These are phyloP conservation scores for Colletotrichum sp. DNA, from an alignment of 2,329 filamentous ascomycete genomes.

Conservation along the genomic window DNA sequence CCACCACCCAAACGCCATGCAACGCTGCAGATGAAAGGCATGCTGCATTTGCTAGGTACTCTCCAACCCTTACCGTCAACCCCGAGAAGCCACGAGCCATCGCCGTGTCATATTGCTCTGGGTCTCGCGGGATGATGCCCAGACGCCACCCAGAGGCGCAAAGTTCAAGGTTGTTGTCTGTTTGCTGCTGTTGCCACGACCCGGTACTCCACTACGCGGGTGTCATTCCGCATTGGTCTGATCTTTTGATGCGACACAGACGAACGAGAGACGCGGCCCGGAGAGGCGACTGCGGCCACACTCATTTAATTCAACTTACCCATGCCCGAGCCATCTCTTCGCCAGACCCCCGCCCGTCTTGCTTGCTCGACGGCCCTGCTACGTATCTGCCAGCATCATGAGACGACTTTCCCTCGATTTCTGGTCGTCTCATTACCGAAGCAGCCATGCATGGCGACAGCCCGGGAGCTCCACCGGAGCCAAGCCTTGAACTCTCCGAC, in stretches of 20 bases:
- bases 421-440: constrained; percentile 16
- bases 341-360: background rate
- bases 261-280: constrained; percentile 6
- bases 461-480: background rate
- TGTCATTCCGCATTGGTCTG: constrained; percentile 19
- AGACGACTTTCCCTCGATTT: constrained; percentile 4
- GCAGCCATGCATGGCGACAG: background rate
- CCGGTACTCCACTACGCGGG: constrained; percentile 1
- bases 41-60: background rate
- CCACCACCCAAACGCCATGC: background rate
- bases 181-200: background rate
- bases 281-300: background rate
- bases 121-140: background rate
- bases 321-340: background rate
- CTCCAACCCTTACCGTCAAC: background rate
- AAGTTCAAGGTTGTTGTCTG: background rate
- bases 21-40: constrained; percentile 5
- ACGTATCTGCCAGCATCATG: background rate
- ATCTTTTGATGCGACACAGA: constrained; percentile 8
- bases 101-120: background rate
- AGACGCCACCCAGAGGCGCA: background rate
- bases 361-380: background rate
- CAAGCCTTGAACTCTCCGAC: background rate
- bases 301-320: background rate
- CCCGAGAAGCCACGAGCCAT: background rate